Conservation (phyloP, 2,329 filamentous ascomycete species). For the Balansia obtecta region DNA sequence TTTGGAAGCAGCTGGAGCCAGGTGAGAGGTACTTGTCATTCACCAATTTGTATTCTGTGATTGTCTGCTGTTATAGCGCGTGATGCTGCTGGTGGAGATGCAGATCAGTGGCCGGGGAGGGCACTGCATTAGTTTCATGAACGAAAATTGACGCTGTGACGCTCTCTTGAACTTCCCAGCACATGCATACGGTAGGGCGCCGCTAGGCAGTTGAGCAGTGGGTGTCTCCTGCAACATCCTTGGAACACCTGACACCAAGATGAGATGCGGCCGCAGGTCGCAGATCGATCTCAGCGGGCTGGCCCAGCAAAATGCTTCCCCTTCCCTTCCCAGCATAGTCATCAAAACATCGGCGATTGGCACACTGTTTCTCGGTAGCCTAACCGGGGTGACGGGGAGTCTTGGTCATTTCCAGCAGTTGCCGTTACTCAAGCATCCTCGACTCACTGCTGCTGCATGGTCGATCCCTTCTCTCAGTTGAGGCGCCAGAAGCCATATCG, state of each 20-base stretch:
- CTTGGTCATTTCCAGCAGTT: conserved; percentile 5
- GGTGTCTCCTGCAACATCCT: background rate
- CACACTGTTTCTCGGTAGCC: conserved; percentile 5
- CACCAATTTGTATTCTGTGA: background rate
- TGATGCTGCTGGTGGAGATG: background rate
- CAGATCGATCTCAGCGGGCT: conserved; percentile 1
- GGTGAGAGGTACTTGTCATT: background rate
- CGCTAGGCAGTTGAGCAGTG: background rate
- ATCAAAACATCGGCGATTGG: conserved; percentile 1
- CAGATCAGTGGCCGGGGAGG: background rate
- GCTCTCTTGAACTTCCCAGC: background rate
- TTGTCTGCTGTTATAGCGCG: background rate
- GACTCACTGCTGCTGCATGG: conserved; percentile 4
- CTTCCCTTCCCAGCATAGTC: background rate
- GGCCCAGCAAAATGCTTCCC: background rate
- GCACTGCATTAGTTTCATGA: background rate
- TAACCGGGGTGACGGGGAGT: background rate
- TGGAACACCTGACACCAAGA: background rate
- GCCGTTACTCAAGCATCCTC: conserved; percentile 3
- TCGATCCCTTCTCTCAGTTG: conserved; percentile 5
- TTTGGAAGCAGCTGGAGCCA: background rate
- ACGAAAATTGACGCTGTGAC: background rate
- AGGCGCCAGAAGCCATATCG: conserved; percentile 1
- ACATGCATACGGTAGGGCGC: background rate
- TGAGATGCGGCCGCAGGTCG: background rate